A percentile compares a stretch with the other conserved stretches of the same genome.
Conservation (phyloP, 2,329 filamentous ascomycete genomes). For the Ophiocordyceps unilateralis region DNA sequence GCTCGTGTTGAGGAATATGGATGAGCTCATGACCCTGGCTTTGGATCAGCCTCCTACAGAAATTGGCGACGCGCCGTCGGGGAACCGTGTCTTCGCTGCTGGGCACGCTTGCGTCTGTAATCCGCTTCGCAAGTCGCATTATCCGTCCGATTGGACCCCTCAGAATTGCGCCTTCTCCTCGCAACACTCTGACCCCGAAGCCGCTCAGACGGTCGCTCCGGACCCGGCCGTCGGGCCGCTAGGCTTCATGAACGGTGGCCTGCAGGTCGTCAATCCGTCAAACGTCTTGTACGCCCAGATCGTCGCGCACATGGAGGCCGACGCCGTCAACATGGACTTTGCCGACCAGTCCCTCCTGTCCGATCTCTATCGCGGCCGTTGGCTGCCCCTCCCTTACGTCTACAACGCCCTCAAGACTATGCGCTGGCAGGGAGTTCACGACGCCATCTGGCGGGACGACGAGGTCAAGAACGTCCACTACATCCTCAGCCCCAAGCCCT, state of each 20-base stretch:
- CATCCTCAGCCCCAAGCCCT: slow-evolving; percentile 44
- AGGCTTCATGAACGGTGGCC: slow-evolving; percentile 29
- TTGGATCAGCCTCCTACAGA: slow-evolving; percentile 34
- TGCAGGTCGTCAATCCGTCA: slow-evolving; percentile 39
- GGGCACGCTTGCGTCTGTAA: slow-evolving; percentile 79
- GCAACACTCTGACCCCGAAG: slow-evolving; percentile 28
- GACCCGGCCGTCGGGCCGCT: slow-evolving; percentile 28
- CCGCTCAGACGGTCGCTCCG: slow-evolving; percentile 26
- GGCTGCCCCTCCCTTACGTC: slow-evolving; percentile 40
- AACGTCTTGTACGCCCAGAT: slow-evolving; percentile 30
- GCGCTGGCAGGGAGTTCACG: slow-evolving; percentile 33
- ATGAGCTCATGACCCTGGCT: slow-evolving; percentile 73
- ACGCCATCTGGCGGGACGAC: slow-evolving; percentile 38
- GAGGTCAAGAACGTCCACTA: slow-evolving; percentile 44
- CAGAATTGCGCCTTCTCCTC: slow-evolving; percentile 40
- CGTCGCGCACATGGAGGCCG: slow-evolving; percentile 28
- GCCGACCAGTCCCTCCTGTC: slow-evolving; percentile 42
- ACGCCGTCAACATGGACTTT: slow-evolving; percentile 33
- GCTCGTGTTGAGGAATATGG: slow-evolving; percentile 72
- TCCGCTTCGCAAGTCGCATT: slow-evolving; percentile 60
- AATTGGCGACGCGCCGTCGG: slow-evolving; percentile 5
- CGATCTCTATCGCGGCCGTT: slow-evolving; percentile 34
- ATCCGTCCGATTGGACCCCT: slow-evolving; percentile 52
- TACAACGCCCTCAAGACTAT: slow-evolving; percentile 49
- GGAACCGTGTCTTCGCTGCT: slow-evolving; percentile 59